Base-by-base conservation (phyloP, 805 yeast genomes). In the Saccharomycopsis oosterbeekiorum region DNA sequence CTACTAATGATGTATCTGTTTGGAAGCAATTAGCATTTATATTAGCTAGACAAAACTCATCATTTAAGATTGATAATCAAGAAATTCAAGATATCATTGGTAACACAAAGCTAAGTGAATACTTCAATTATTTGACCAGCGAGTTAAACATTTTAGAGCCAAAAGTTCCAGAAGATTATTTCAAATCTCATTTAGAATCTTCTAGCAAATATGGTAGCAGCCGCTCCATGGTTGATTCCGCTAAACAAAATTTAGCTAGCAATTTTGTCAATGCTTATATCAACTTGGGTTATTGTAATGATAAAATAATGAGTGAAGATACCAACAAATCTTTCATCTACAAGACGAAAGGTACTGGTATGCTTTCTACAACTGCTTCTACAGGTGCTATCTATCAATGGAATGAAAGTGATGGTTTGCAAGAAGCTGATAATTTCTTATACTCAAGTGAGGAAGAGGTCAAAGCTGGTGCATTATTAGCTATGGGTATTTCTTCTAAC, bases 391-490 rank as follows among this genome's bases (percentile, higher is more conserved):
- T 94, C 65, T 85, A 85, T 71, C 90, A 89, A 70, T 94, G 99
- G 99, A 88, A 93, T 74, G 80, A 82, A 60, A 83, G 84, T 68
- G 93, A 88, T 67, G 98, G 97, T 65, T 80, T 94, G 66, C 97
- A 93, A 74, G 83, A 83, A 61, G 79, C 94, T 68, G 98, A 94
- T 74, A 89, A 88, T 73, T 92, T 87, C 72, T 77, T 93, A 62
- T 92, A 92, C 70, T 86, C 96, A 3, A 81, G 85, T 17, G 96
- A 91, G 68, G 86, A 84, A 62, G 93, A 89, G 69, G 83, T 92
- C 67, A 90, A 90, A 75, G 97, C 98, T 6, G 99, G 99, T 74
- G 97, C 99, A 4, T 78, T 94, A 62, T 80, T 94, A 66, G 99
- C 98, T 73, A 89, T 90, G 73, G 99, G 98, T 73, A 81, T 94